phyloP scores from a whole-genome alignment of 1,284 basidiomycete genomes.

The Ustilago trichophora region DNA sequence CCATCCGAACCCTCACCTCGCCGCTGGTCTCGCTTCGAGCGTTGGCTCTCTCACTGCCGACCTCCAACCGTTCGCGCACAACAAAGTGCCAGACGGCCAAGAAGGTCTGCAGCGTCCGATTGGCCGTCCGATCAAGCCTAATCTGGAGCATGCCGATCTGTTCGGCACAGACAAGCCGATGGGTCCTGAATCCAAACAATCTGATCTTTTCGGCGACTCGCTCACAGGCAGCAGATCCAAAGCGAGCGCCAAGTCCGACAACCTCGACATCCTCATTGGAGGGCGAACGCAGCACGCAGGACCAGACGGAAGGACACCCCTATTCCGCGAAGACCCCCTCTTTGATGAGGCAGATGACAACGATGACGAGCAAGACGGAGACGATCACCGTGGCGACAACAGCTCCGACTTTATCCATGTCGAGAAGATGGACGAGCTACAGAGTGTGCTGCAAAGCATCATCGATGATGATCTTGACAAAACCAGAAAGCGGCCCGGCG shows the following conservation, averaged over 20 bases:
- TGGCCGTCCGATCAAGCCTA: conserved; percentile 9
- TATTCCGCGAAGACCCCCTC: conserved; percentile 53
- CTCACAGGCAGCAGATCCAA: conserved; percentile 26
- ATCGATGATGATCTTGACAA: conserved; percentile 74
- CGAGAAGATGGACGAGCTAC: conserved; percentile 71
- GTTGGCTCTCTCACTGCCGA: conserved; percentile 31
- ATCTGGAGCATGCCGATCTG: conserved; percentile 35
- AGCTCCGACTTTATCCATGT: conserved; percentile 41
- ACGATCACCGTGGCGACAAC: conserved; percentile 25
- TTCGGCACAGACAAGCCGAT: conserved; percentile 35
- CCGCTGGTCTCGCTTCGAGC: conserved; percentile 44
- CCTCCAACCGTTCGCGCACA: not conserved
- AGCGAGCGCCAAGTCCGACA: conserved; percentile 43
- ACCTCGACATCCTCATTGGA: conserved; percentile 56
- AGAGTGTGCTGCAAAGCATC: conserved; percentile 90
- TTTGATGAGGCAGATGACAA: conserved; percentile 53
- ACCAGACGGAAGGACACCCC: conserved; percentile 44
- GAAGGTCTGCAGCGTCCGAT: conserved; percentile 13
- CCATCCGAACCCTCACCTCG: conserved; percentile 66
- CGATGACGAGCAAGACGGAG: conserved; percentile 8
- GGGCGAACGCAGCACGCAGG: conserved; percentile 45
- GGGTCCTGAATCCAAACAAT: conserved; percentile 16
- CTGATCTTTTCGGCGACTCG: conserved; percentile 43
- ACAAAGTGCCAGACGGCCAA: not conserved
- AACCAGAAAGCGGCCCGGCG: conserved; percentile 5